Base-by-base conservation (phyloP, 1,284 basidiomycete genomes). In the Tilletiaria anomala region DNA sequence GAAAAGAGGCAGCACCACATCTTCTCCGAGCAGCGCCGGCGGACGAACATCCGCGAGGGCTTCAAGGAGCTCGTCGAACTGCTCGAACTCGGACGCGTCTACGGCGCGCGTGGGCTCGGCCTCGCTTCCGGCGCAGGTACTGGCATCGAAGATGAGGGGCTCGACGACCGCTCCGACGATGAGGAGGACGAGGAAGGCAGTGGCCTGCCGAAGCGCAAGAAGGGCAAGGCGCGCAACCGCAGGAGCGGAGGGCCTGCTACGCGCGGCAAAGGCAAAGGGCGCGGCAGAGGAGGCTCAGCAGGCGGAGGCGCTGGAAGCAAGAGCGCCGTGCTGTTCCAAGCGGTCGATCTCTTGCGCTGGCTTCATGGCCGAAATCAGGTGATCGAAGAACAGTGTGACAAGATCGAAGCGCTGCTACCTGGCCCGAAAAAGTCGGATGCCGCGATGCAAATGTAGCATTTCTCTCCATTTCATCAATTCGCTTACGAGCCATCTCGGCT, bases 11-110 rank as follows among this genome's bases (percentile, higher is more conserved):
- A 55, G 39, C 59, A 61, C 32, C 58, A 61, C 42, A 61, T 61
- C 29, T 44, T 61, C 1, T 58, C 55, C 5, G 63, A 66, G 37
- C 63, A 66, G 45, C 47, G 60, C 31, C 45, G 63, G 11, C 43
- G 63, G 6, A 66, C 62, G 42, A 56, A 61, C 46, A 61, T 63
- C 32, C 56, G 63, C 6, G 58, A 64, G 43, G 56, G 55, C 14
- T 65, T 66, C 48, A 57, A 54, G 29, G 54, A 55, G 39, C 54
- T 66, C n/a, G 58, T 64, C 1, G 58, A 59, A 10, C 48, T 66
- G 15, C 47, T 65, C 11, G 61, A 62, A 19, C 47, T 50, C n/a
- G 61, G 61, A 12, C 50, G 63, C n/a, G 45, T 34, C 24, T 56
- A 54, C 33, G 61, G 61, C 2, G 63, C 63, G n/a, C 49, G 59